These are phyloP conservation scores for Sporopachydermia cereana DNA, from an alignment of 1,139 yeast species.

Conservation along the genomic window DNA sequence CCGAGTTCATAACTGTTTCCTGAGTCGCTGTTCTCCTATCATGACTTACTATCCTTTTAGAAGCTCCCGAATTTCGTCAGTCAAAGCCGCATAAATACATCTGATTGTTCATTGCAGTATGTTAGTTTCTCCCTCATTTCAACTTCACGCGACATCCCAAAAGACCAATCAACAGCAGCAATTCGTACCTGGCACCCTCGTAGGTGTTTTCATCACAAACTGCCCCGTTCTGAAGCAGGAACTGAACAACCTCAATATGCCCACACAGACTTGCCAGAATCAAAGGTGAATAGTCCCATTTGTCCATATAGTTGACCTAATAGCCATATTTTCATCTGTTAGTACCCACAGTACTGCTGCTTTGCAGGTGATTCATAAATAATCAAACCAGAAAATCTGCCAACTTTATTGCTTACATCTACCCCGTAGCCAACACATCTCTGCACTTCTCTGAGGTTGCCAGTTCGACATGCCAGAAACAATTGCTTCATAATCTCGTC, in stretches of 20 bases:
- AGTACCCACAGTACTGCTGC: too few relatives aligned
- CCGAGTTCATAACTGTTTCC: too few relatives aligned
- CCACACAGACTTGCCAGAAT: constrained; percentile 69
- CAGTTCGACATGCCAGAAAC: constrained; percentile 57
- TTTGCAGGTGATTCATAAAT: not conserved
- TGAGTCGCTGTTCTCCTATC: not conserved
- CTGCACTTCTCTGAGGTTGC: constrained; percentile 56
- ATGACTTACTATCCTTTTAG: constrained; percentile 30
- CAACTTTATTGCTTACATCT: constrained; percentile 21
- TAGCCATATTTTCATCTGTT: too few relatives aligned
- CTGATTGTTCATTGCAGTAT: too few relatives aligned
- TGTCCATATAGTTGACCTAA: constrained; percentile 48
- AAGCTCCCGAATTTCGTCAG: constrained; percentile 48
- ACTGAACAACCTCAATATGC: constrained; percentile 47
- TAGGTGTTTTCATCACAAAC: constrained; percentile 68
- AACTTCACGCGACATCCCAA: too few relatives aligned
- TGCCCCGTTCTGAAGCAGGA: constrained; percentile 56
- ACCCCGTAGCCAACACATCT: constrained; percentile 43
- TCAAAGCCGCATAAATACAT: constrained; percentile 69
- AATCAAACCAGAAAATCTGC: not conserved
- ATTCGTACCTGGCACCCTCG: constrained; percentile 43
- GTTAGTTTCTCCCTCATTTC: too few relatives aligned
- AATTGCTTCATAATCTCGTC: constrained; percentile 21
- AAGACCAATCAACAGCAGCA: too few relatives aligned
- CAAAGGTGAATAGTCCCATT: constrained; percentile 65